Evolutionary conservation across 1,139 yeast genomes (phyloP).

Genomic region (Candida glucosophila): DNA sequence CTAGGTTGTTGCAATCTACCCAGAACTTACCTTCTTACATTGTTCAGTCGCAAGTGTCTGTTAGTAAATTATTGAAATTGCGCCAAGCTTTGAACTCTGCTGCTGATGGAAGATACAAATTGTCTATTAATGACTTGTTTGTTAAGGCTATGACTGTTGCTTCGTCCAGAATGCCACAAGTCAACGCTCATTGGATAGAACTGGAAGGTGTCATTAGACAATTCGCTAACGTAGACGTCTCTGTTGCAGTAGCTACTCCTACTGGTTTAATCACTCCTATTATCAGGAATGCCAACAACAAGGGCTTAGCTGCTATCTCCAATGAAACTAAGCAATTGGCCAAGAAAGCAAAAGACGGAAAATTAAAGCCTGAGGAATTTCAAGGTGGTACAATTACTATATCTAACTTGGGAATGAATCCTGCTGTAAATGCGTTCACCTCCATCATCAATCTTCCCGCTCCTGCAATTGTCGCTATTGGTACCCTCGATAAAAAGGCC

Average conservation of each 20-base stretch:
- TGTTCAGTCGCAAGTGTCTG: constrained; percentile 80
- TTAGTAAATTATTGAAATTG: constrained; percentile 81
- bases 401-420: constrained; percentile 98
- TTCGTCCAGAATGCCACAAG: constrained; percentile 83
- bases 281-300: constrained; percentile 75
- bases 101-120: constrained; percentile 80
- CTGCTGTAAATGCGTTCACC: constrained; percentile 84
- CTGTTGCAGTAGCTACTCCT: constrained; percentile 98
- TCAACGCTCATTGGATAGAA: constrained; percentile 90
- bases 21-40: constrained; percentile 86
- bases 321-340: constrained; percentile 85
- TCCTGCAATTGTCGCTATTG: constrained; percentile 86
- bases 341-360: constrained; percentile 91
- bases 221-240: constrained; percentile 85
- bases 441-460: constrained; percentile 98
- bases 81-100: constrained; percentile 83
- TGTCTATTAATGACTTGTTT: constrained; percentile 89
- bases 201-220: constrained; percentile 85
- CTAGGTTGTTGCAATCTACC: constrained; percentile 80
- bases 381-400: constrained; percentile 99
- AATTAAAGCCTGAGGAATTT: constrained; percentile 90
- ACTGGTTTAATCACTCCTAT: constrained; percentile 96
- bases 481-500: constrained; percentile 88
- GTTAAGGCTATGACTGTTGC: constrained; percentile 93
- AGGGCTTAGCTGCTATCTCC: constrained; percentile 80